Evolutionary conservation across 2,329 filamentous ascomycete genomes (phyloP), one percentile per base, ranked within the genome.

Genomic region (Gnomoniopsis smithogilvyi): DNA sequence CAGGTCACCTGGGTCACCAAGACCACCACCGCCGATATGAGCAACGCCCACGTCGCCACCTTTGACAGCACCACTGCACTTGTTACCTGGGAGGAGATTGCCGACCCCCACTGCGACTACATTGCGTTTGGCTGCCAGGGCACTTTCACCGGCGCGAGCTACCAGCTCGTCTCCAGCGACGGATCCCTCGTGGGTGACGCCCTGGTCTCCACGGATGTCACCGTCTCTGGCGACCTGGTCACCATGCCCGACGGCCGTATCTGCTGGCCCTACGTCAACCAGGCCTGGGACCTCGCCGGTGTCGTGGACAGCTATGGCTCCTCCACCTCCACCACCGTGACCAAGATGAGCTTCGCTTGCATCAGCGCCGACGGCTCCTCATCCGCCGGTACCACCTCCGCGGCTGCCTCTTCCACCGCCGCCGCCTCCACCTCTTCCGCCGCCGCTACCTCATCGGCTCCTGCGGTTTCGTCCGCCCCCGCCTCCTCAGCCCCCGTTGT

Each of bases 141-240:
- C n/a, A 71, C 74, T 6, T 87, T 83, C 67, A 76, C 80, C 2
- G 84, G 84, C 11, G 80, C 84, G 8, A 80, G 78, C 69, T 87
- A 83, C 75, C 84, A 87, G 72, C 73, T 82, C 54, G 79, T 87
- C 55, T 69, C 74, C 14, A 83, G 84, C 2, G 70, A 74, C 59
- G 84, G 84, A 2, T 70, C 74, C 54, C 82, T 78, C 67, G 72
- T 85, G 38, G 84, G 83, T 21, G 71, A 75, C 17, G 70, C 80
- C 1, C 65, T 85, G 59, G 75, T 73, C 56, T 78, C 76, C n/a
- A 76, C 69, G 14, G 76, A 85, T 66, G 78, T 80, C n/a, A 84
- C 77, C 64, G 81, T 87, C 49, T 80, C 83, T 8, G 84, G 84
- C 43, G 84, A 87, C 65, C 85, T 87, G 76, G 82, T 84, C 12